Base-by-base conservation (phyloP, 2,329 filamentous ascomycete species). In the Trichoderma sp. region DNA sequence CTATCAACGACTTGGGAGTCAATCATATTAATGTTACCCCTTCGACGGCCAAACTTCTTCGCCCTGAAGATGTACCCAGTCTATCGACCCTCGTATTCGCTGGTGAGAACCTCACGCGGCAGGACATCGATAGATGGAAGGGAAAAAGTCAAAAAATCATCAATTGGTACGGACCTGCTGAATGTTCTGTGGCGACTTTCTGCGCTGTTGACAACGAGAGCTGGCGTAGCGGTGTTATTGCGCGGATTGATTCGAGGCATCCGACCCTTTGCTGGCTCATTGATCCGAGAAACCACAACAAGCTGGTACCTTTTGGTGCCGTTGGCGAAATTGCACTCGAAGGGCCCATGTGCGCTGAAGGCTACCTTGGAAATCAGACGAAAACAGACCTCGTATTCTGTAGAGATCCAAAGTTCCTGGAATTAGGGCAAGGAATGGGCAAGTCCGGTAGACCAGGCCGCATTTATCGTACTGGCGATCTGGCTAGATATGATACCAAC, bases 101-200 rank as follows among this genome's bases (percentile, higher is more conserved):
- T 31, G 72, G 72, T 24, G 72, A 75, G 31, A 69, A 68, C 21
- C 33, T 75, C 31, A 38, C 21, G 8, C 35, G 66, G 56, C 63
- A 68, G 27, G 72, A 75, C 21, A 27, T 69, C 62, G 33, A 59
- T 21, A 60, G 50, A 33, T 75, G 72, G 72, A 69, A 68, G 45
- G 63, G 64, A 9, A 45, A 62, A n/a, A 41, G 50, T 33, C 41
- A 62, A n/a, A 18, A 33, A 24, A 35, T 75, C 9, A 68, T 68
- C 11, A 75, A 75, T 69, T 75, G 72, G 72, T 75, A 75, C 21
- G 72, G 72, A 18, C 72, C 72, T 60, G 63, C 50, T 33, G 72
- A 75, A 14, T 68, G 31, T 41, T 69, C 72, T 68, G 31, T 33
- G 18, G 41, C 63, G 16, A 45, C 63, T 21, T 59, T 68, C 64